Percentiles rank a stretch among this genome's conserved stretches.
These are phyloP conservation scores for Backusella psychrophila DNA, from an alignment of 192 early-diverging fungal species.

Conservation along the genomic window DNA sequence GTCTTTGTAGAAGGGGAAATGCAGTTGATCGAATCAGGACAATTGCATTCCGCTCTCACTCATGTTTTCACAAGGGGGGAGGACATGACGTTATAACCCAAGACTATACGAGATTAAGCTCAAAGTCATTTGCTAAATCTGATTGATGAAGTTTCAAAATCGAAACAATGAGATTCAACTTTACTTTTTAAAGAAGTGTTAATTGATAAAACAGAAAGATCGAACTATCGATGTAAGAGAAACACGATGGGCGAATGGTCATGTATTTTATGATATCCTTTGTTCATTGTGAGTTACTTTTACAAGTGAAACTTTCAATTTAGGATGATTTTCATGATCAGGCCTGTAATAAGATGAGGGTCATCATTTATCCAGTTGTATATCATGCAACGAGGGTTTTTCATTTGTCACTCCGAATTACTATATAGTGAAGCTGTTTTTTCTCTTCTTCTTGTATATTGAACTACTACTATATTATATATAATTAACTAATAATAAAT, in stretches of 20 bases:
- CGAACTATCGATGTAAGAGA: not conserved
- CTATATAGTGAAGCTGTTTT: not conserved
- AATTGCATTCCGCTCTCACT: not conserved
- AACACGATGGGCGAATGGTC: not conserved
- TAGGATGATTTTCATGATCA: not conserved
- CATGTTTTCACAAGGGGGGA: not conserved
- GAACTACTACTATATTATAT: not conserved
- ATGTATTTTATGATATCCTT: not conserved
- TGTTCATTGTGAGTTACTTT: not conserved
- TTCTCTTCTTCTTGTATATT: not conserved
- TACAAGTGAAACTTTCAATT: not conserved
- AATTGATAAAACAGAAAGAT: not conserved
- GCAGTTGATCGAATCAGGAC: no score
- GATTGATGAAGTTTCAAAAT: not conserved
- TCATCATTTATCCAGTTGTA: not conserved
- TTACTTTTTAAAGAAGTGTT: not conserved
- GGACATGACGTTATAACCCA: not conserved
- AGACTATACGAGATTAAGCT: not conserved
- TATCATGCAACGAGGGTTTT: not conserved
- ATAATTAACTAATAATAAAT: not conserved
- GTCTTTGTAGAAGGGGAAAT: not conserved
- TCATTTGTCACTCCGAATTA: not conserved
- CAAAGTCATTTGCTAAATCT: not conserved
- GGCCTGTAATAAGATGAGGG: not conserved
- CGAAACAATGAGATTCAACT: not conserved